phyloP scores from a whole-genome alignment of 2,329 filamentous ascomycete species.

The Verticillium longisporum region DNA sequence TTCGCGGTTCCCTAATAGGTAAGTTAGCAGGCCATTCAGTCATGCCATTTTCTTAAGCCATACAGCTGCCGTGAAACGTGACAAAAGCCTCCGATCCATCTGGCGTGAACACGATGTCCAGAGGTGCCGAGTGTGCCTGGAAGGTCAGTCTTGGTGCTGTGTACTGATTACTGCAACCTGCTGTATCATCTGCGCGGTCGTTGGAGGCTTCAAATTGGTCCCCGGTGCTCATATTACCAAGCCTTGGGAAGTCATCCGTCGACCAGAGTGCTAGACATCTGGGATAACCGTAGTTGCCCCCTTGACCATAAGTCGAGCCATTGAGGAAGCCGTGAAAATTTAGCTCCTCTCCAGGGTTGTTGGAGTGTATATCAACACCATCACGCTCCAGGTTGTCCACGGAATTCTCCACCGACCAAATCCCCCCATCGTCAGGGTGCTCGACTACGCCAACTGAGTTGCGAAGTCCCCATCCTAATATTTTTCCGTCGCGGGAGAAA shows the following conservation, averaged over 20 bases:
- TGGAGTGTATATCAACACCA: conserved; percentile 51
- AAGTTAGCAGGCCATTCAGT: background rate
- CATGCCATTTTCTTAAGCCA: conserved; percentile 10
- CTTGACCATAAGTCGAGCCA: conserved; percentile 20
- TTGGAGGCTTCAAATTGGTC: conserved; percentile 35
- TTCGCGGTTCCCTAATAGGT: conserved; percentile 28
- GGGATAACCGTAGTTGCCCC: conserved; percentile 64
- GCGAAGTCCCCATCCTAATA: conserved; percentile 58
- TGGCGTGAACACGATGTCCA: conserved; percentile 56
- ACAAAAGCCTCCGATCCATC: conserved; percentile 50
- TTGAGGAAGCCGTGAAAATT: conserved; percentile 59
- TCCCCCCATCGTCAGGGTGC: conserved; percentile 38
- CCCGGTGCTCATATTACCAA: conserved; percentile 33
- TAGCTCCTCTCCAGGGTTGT: conserved; percentile 66
- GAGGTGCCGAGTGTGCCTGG: conserved; percentile 55
- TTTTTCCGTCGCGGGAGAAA: conserved; percentile 36
- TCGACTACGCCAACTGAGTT: conserved; percentile 64
- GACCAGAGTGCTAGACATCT: conserved; percentile 63
- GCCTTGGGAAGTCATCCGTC: conserved; percentile 28
- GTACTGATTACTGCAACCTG: background rate
- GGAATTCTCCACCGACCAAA: conserved; percentile 59
- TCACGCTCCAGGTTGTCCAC: conserved; percentile 51
- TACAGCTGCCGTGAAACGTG: conserved; percentile 59
- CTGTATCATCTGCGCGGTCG: background rate
- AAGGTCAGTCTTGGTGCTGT: conserved; percentile 47